Percentiles rank a stretch among this genome's conserved stretches.
phyloP scores from a whole-genome alignment of 1,284 basidiomycete genomes.

The Naganishia cerealis region DNA sequence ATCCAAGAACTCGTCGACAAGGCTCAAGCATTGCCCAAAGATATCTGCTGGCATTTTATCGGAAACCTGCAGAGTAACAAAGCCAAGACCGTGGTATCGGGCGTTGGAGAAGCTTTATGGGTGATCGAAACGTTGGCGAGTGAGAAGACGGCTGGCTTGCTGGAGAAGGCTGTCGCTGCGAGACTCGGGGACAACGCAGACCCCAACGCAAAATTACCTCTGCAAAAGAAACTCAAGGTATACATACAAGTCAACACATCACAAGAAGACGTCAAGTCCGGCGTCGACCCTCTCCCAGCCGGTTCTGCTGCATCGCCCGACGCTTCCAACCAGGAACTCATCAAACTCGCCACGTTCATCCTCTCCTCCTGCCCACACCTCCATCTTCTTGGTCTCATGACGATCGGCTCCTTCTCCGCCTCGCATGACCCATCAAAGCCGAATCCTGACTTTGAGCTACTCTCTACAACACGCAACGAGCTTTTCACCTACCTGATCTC shows the following conservation, averaged over 20 bases:
- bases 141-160: conserved; percentile 73
- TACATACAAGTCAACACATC: conserved; percentile 94
- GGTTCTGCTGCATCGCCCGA: conserved; percentile 16
- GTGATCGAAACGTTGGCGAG: conserved; percentile 89
- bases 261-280: conserved; percentile 84
- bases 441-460: conserved; percentile 78
- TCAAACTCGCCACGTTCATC: conserved; percentile 70
- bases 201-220: conserved; percentile 22
- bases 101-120: not conserved
- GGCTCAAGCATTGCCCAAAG: conserved; percentile 68
- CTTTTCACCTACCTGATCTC: conserved; percentile 53
- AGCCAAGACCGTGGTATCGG: conserved; percentile 61
- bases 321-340: conserved; percentile 56
- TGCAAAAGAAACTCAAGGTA: conserved; percentile 64
- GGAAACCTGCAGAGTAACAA: conserved; percentile 94
- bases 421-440: conserved; percentile 63
- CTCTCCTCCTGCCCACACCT: conserved; percentile 71
- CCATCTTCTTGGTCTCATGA: conserved; percentile 85
- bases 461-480: conserved; percentile 65
- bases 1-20: conserved; percentile 94
- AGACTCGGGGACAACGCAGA: conserved; percentile 47
- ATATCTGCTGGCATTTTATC: conserved; percentile 96
- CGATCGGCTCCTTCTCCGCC: conserved; percentile 80
- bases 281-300: conserved; percentile 61
- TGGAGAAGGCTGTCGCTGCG: conserved; percentile 72